Evolutionary conservation across 352 stramenopile species (phyloP), one percentile per base, ranked within the genome.

Genomic region (Globisporangium spinosum): DNA sequence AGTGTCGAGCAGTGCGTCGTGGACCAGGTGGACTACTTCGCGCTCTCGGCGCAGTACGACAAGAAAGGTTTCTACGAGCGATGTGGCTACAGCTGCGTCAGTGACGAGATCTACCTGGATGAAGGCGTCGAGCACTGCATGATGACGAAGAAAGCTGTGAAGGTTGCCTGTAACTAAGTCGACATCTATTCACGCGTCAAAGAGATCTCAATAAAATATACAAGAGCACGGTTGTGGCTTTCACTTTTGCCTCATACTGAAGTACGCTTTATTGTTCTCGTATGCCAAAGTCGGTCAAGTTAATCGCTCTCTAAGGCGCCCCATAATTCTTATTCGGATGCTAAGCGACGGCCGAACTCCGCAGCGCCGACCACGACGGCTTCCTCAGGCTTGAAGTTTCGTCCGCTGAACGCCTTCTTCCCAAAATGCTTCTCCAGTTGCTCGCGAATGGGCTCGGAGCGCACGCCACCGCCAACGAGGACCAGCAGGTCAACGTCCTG

Each of bases 51-150:
- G 35, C 76, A 85, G 58, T 75, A 77, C 43, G 70, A 75, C 72
- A 86, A 85, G 70, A 81, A 83, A 38, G 79, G 60, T 0, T 92
- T 92, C 67, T 92, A 90, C 61, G 77, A 82, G 56, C 87, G 86
- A 63, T 90, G 83, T 40, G 83, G 83, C 40, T 92, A 90, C 70
- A 62, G 61, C 22, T 80, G 75, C 57, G 9, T 74, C 8, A 85
- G 56, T 22, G 77, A 83, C 58, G 80, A 88, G 54, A 73, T 87
- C 8, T 87, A 86, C 51, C 40, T 89, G 15, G 80, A 90, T 6
- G 73, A 86, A 63, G 77, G 71, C 27, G 75, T 78, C 0, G 63
- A 82, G 65, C 83, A 92, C 65, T 92, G 79, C 65, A 77, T 74
- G 67, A 58, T 58, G 53, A 23, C 25, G 23, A 58, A 58, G 53